phyloP scores from a whole-genome alignment of 1,284 basidiomycete species.

The Tylopilus orsonianus region DNA sequence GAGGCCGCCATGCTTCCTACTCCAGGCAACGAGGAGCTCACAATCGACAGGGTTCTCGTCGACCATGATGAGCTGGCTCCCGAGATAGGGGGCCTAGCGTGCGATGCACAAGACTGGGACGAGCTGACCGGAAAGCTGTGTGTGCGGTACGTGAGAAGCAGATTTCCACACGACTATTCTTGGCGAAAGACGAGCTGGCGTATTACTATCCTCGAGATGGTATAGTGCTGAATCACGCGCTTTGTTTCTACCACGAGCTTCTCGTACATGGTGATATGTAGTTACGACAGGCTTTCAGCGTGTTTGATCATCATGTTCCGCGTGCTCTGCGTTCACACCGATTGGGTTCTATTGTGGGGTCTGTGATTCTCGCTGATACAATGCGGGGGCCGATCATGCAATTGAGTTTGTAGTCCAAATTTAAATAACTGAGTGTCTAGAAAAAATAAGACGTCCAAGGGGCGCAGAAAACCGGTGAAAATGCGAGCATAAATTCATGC shows the following conservation, averaged over 20 bases:
- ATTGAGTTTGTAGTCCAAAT: too few species aligned
- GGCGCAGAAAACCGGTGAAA: too few species aligned
- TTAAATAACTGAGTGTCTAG: too few species aligned
- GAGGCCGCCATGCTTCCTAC: constrained; percentile 25
- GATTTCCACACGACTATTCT: constrained; percentile 25
- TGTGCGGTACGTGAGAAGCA: constrained; percentile 23
- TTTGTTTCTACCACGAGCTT: background rate
- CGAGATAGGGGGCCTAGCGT: constrained; percentile 11
- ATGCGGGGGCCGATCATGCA: too few species aligned
- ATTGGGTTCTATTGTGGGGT: too few species aligned
- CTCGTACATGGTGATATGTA: too few species aligned
- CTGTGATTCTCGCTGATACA: too few species aligned
- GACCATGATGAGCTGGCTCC: constrained; percentile 25
- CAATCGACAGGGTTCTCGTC: constrained; percentile 19
- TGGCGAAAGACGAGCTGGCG: constrained; percentile 26
- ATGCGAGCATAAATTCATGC: too few species aligned
- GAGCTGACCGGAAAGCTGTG: constrained; percentile 31
- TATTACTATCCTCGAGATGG: constrained; percentile 28
- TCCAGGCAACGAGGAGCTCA: constrained; percentile 15
- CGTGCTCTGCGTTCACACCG: too few species aligned
- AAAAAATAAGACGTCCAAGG: too few species aligned
- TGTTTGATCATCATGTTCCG: too few species aligned
- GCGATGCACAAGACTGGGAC: constrained; percentile 33
- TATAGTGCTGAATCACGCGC: constrained; percentile 12
- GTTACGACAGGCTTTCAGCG: too few species aligned